Percentiles rank a stretch among this genome's conserved stretches.
Conservation (phyloP, 1,284 basidiomycete genomes). For the Kwoniella shivajii region DNA sequence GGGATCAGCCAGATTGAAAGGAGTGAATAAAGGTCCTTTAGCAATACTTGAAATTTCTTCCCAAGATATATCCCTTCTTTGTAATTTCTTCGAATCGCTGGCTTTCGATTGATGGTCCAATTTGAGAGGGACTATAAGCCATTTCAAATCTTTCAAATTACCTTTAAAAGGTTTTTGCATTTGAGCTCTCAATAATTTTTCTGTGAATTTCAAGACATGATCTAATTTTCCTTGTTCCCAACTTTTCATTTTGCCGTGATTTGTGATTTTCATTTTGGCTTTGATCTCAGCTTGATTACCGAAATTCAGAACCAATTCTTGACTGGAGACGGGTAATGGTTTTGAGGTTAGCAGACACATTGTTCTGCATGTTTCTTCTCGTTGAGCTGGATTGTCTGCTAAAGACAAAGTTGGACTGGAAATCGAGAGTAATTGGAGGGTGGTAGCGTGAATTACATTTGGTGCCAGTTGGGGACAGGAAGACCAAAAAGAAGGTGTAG, state of each 20-base stretch:
- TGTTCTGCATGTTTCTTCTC: conserved; percentile 16
- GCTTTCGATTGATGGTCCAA: no score
- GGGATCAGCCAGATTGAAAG: conserved; percentile 17
- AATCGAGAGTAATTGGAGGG: conserved; percentile 23
- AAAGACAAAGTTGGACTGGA: no score
- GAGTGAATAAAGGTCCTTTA: conserved; percentile 11
- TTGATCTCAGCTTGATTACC: conserved; percentile 11
- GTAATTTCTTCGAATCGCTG: conserved; percentile 9
- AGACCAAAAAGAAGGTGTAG: conserved; percentile 26
- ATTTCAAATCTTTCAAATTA: conserved; percentile 19
- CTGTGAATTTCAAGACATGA: conserved; percentile 26
- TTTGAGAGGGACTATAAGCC: conserved; percentile 36
- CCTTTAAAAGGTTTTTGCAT: conserved; percentile 29
- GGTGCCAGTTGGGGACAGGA: conserved; percentile 11
- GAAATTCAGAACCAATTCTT: conserved; percentile 1
- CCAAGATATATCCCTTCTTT: conserved; percentile 38
- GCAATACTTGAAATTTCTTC: conserved; percentile 26
- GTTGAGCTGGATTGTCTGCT: conserved; percentile 1
- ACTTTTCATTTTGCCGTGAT: conserved; percentile 23
- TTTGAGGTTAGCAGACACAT: conserved; percentile 25
- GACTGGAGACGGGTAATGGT: conserved; percentile 19
- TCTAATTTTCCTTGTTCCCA: conserved; percentile 26
- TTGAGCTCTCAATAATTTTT: conserved; percentile 32
- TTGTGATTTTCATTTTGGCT: conserved; percentile 16
- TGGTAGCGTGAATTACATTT: conserved; percentile 16